A percentile compares a stretch with the other conserved stretches of the same genome.
These are phyloP conservation scores for Chrysanthemum seticuspe DNA, from an alignment of 129 eudicot species.

Conservation along the genomic window DNA sequence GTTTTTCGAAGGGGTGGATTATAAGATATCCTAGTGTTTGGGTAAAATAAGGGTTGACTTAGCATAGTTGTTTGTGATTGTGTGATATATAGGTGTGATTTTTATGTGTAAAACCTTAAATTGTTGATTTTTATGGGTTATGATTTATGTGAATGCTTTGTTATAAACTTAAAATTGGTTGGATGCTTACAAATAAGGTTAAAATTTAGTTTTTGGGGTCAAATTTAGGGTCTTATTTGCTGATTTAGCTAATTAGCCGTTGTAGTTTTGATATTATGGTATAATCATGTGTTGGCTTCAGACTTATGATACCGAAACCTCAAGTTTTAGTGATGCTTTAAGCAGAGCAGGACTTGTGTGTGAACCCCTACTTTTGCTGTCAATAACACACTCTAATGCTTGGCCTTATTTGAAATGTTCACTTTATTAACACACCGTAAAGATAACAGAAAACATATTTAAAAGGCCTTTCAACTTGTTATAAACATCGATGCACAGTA, in stretches of 20 bases:
- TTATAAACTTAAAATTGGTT: no score
- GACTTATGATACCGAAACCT: no score
- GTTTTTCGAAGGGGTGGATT: no score
- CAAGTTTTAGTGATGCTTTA: not conserved
- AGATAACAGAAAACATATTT: not conserved
- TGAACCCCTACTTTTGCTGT: not conserved
- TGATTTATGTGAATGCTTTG: no score
- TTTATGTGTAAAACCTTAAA: no score
- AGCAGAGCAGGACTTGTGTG: constrained; percentile 8
- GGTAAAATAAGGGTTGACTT: no score
- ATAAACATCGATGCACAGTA: not conserved
- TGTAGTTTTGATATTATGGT: not conserved
- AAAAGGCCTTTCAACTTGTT: not conserved
- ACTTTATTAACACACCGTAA: constrained; percentile 9
- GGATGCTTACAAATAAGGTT: not conserved
- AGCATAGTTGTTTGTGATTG: no score
- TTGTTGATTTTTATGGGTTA: no score
- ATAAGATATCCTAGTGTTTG: no score
- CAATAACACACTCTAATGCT: not conserved
- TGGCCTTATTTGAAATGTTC: not conserved
- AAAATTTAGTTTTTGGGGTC: not conserved
- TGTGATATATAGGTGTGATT: no score
- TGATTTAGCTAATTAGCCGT: not conserved
- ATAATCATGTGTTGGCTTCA: no score
- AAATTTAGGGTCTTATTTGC: not conserved